Base-by-base conservation (phyloP, 768 basidiomycete genomes). In the Xerocomus brunneocitrinus region DNA sequence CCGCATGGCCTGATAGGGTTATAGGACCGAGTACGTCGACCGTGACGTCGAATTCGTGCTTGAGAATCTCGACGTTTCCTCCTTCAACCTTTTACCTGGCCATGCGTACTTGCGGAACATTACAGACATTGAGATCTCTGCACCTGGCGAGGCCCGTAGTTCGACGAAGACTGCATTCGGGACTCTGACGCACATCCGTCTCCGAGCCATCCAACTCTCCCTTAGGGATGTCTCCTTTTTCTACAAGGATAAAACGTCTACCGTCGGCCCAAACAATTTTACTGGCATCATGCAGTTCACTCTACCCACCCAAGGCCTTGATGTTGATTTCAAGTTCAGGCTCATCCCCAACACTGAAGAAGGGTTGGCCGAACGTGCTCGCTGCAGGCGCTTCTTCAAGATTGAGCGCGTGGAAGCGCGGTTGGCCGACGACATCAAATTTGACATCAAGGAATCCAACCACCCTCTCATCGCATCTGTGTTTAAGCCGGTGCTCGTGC, bases 71-170 rank as follows among this genome's bases (percentile, higher is more conserved):
- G 80, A 87, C 58, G 73, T 89, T 19, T 86, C 86, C 3, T 79
- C 80, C 0, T 75, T 88, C 66, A 79, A 77, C 46, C 70, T 88
- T 28, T 77, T 85, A 14, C 87, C 87, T 0, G 85, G 86, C 0
- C 84, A 85, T 47, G 80, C 82, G 7, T 86, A 81, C 66, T 79
- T 89, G 34, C 82, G 85, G 53, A 86, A 87, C 60, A 84, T 86
- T 62, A 86, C 85, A 27, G 78, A 81, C 51, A 66, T 80, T 51
- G 80, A 81, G 36, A 80, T 87, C 59, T 71, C 74, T 3, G 75
- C 78, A 0, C 70, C 75, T 1, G 58, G 63, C 0, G 62, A 61
- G 16, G 63, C 73, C 4, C 61, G 66, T 8, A 69, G 62, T 10
- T 32, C 50, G 1, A 68, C 79, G 0, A 74, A 69, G 45, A 82